Evolutionary conservation across 78 protist species (phyloP), one percentile per base, ranked within the genome.

Genomic region (Blattamonas nauphoetae): DNA sequence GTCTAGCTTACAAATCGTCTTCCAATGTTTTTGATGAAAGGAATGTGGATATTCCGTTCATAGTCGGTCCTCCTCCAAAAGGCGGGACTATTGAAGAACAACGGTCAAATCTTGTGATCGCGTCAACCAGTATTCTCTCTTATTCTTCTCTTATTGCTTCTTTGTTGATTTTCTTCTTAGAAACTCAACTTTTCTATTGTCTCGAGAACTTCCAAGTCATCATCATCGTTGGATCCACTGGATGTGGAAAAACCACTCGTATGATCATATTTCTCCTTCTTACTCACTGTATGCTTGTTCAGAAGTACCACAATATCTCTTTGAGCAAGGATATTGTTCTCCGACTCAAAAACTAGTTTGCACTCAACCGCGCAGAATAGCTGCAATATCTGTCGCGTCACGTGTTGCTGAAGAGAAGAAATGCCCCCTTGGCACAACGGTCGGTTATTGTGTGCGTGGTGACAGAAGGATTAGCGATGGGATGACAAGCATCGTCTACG

Each of bases 291-390:
- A 5, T 79, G 32, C 29, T 21, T 79, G 4, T 45, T 1, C 89
- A 71, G 86, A 91, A 85, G 42, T 89, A 1, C 92, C 88, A 0
- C 91, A 89, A 32, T 95, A 91, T 45, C 85, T 93, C 35, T 71
- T 45, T 64, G 96, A 95, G 84, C 79, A 90, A 11, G 97, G 97
- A 2, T 95, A 96, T 95, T n/a, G 92, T 43, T 81, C 89, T 29
- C 94, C 95, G 0, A 89, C 88, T 1, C 83, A 92, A 3, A 45
- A 45, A 0, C 90, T 97, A 11, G 96, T 92, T 32, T 96, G 98
- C 90, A 96, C 98, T 44, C 98, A 97, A 90, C 99, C 99, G 21
- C 92, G 99, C 2, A 90, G 98, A 29, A 97, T 97, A 32, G 98
- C 99, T 0, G 99, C 98, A 21, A 93, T 94, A 95, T 84, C 93